Evolutionary conservation across 2,329 filamentous ascomycete species (phyloP), one percentile per base, ranked within the genome.

Genomic region (Fusarium oligoseptatum): DNA sequence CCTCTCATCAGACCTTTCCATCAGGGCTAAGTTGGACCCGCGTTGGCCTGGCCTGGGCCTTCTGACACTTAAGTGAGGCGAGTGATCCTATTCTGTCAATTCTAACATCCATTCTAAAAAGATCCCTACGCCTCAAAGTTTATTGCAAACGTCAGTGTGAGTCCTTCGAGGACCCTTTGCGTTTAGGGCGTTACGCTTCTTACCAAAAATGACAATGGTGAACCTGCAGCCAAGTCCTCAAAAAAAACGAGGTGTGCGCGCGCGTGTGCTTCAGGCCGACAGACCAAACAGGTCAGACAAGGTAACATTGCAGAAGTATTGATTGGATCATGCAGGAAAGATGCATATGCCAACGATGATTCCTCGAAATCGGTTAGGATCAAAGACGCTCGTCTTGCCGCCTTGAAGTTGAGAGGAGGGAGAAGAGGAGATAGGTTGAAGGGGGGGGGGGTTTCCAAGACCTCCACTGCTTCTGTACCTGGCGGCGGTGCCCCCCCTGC

Each of bases 271-370:
- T 5, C 10, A 48, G 43, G 43, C 43, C 15, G 14, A 17, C 22
- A 27, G 22, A 32, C 41, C 37, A 61, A 41, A 20, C 50, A 50
- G 27, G 41, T 64, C 52, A 56, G 66, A 65, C 66, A 50, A 17
- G n/a, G 32, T 36, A 22, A 27, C 52, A 52, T 64, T 36, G n/a
- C 15, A 22, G 29, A 17, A 37, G 34, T 12, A 15, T 20, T 52
- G 20, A 45, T 68, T 34, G 50, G 60, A 60, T 56, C 72, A 69
- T 70, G 36, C 48, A 56, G 32, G 10, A 52, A 32, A 20, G 27
- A 52, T 32, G 48, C 48, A 52, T 52, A 52, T 52, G 48, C 27
- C 24, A 17, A 52, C 48, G 48, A 52, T 17, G 48, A 37, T 36
- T 36, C 29, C 22, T 17, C 37, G 37, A 12, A 11, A 37, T 45